Percentiles rank a stretch among this genome's conserved stretches.
These are phyloP conservation scores for Moniliophthora roreri DNA, from an alignment of 1,284 basidiomycete genomes.

Conservation along the genomic window DNA sequence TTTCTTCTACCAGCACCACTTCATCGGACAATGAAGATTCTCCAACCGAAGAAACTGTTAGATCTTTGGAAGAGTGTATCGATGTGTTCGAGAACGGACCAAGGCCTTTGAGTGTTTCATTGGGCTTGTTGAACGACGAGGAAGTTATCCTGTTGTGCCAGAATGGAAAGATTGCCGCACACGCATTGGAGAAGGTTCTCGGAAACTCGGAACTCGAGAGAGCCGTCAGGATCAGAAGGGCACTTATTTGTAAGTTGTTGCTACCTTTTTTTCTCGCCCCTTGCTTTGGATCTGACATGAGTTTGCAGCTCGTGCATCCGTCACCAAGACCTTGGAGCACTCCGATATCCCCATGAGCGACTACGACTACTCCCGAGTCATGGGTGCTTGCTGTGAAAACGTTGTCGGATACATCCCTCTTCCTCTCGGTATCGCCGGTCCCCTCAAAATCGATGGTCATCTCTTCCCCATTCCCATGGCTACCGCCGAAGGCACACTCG, in stretches of 20 bases:
- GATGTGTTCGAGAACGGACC: conserved; percentile 87
- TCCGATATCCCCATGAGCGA: conserved; percentile 82
- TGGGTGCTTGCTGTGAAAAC: conserved; percentile 99
- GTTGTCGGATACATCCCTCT: conserved; percentile 97
- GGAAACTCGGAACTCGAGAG: conserved; percentile 65
- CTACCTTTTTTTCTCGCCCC: neutral
- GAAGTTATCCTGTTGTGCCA: conserved; percentile 90
- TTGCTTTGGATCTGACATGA: conserved; percentile 14
- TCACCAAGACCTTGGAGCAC: conserved; percentile 82
- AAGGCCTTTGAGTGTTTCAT: conserved; percentile 54
- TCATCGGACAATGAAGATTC: conserved; percentile 5
- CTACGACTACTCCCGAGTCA: conserved; percentile 94
- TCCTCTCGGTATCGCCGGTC: conserved; percentile 96
- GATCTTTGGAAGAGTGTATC: conserved; percentile 79
- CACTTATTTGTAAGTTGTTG: conserved; percentile 78
- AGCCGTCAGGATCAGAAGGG: conserved; percentile 86
- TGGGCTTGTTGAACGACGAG: conserved; percentile 82
- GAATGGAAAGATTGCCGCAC: conserved; percentile 91
- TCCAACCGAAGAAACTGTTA: conserved; percentile 26
- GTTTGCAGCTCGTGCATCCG: conserved; percentile 76
- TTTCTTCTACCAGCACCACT: neutral
- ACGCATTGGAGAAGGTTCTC: conserved; percentile 92
- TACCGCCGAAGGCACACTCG: conserved; percentile 97
- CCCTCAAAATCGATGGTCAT: conserved; percentile 88
- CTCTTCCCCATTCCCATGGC: conserved; percentile 96